phyloP scores from a whole-genome alignment of 1,139 yeast genomes.

The Suhomyces bribrorum region DNA sequence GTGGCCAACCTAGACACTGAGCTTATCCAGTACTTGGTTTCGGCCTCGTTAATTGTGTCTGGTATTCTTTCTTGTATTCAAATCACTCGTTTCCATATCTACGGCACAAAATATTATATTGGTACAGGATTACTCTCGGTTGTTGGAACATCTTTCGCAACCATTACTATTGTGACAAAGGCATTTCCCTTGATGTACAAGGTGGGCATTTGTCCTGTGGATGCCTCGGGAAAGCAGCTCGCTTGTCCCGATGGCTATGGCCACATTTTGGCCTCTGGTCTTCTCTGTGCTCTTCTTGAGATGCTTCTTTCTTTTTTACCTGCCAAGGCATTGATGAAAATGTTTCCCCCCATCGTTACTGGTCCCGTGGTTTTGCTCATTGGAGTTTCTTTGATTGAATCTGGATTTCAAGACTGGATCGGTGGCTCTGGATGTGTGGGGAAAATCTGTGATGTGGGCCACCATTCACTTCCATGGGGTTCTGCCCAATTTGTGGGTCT shows the following conservation, averaged over 20 bases:
- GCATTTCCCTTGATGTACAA: slow-evolving; percentile 80
- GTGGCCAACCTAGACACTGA: slow-evolving; percentile 57
- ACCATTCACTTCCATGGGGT: slow-evolving; percentile 69
- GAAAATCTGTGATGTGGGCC: slow-evolving; percentile 46
- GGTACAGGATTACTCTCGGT: slow-evolving; percentile 90
- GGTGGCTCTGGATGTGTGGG: slow-evolving; percentile 81
- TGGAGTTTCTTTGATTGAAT: slow-evolving; percentile 64
- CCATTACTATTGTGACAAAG: slow-evolving; percentile 74
- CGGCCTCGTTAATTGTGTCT: slow-evolving; percentile 72
- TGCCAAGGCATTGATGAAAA: slow-evolving; percentile 61
- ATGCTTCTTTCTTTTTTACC: slow-evolving; percentile 74
- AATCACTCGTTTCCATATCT: slow-evolving; percentile 77
- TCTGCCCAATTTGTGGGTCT: slow-evolving; percentile 82
- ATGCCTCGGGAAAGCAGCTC: slow-evolving; percentile 59
- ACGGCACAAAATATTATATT: slow-evolving; percentile 67
- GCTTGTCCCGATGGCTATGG: slow-evolving; percentile 93
- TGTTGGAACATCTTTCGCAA: slow-evolving; percentile 87
- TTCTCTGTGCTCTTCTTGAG: slow-evolving; percentile 74
- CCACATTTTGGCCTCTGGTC: slow-evolving; percentile 77
- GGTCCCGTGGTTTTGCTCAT: slow-evolving; percentile 89
- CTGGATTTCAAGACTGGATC: slow-evolving; percentile 82
- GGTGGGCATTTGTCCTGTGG: slow-evolving; percentile 66
- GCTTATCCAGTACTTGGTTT: slow-evolving; percentile 68
- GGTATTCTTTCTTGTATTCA: slow-evolving; percentile 76
- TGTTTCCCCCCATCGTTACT: slow-evolving; percentile 87